Evolutionary conservation across 2,329 filamentous ascomycete genomes (phyloP), one percentile per base, ranked within the genome.

Genomic region (Fusarium sacchari): DNA sequence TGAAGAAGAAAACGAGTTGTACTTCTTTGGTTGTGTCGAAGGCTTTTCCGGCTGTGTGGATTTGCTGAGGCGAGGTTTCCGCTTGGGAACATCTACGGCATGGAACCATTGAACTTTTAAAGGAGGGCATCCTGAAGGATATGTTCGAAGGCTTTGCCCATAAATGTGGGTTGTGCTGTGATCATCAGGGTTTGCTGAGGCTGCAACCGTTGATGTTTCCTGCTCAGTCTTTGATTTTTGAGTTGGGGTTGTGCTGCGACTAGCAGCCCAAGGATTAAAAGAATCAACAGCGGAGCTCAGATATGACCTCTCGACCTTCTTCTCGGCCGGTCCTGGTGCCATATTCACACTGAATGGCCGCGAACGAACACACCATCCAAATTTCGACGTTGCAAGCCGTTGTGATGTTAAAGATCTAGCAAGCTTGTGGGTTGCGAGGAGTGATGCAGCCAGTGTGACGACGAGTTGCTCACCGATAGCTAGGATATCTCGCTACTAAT

Each of bases 61-160:
- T 59, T 55, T 58, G 30, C 73, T 77, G 50, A 93, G 87, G 53
- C 88, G 85, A 0, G 95, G 94, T 80, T 97, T 97, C 55, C 94
- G 88, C 83, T 98, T 98, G 1, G 96, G 94, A 13, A 93, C 92
- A 86, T 98, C 96, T 59, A 97, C 92, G 28, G 96, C 96, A 84
- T 98, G 95, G 78, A 95, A 98, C 96, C 96, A 98, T 80, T 93
- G 90, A 22, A 95, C 92, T 73, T 90, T 91, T 46, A 97, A 83
- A 34, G 90, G 88, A 22, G 96, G 96, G 77, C 95, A 98, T 80
- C 97, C 95, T 40, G 86, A 81, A 1, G 96, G 96, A 79, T 98
- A 98, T 57, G 89, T 91, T 77, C 88, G 91, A 64, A 84, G 79
- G 77, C 88, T 91, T 69, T 88, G 84, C 32, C 90, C 89, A 76